These are phyloP conservation scores for Leptographium procerum DNA, from an alignment of 2,329 filamentous ascomycete species.

Conservation along the genomic window DNA sequence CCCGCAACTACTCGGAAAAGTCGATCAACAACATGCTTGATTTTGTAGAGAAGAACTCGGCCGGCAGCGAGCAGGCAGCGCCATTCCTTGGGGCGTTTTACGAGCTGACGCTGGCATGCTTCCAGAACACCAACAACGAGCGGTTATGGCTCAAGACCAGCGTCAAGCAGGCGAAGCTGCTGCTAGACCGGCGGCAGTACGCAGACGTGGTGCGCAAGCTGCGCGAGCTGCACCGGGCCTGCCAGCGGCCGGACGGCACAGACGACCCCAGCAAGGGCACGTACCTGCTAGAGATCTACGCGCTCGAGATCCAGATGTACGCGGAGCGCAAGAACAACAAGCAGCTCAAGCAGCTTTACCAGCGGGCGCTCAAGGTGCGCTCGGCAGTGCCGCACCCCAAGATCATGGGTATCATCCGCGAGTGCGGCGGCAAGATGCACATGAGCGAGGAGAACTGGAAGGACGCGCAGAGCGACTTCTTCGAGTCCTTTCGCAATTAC, in stretches of 20 bases:
- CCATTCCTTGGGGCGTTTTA: conserved; percentile 92
- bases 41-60: conserved; percentile 85
- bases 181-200: conserved; percentile 87
- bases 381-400: conserved; percentile 98
- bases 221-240: conserved; percentile 77
- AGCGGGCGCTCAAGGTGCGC: conserved; percentile 79
- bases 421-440: conserved; percentile 99
- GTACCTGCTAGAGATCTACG: conserved; percentile 90
- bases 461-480: conserved; percentile 93
- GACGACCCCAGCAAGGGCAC: conserved; percentile 94
- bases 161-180: conserved; percentile 86
- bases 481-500: conserved; percentile 97
- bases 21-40: conserved; percentile 99
- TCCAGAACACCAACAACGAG: conserved; percentile 96
- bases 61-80: conserved; percentile 58
- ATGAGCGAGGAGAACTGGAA: conserved; percentile 99
- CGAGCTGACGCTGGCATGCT: conserved; percentile 81
- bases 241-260: conserved; percentile 73
- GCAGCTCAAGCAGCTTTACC: conserved; percentile 84
- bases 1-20: conserved; percentile 96
- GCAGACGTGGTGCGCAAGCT: conserved; percentile 68
- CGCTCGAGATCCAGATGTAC: conserved; percentile 97
- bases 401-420: conserved; percentile 97
- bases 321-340: conserved; percentile 96
- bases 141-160: conserved; percentile 96